Base-by-base conservation (phyloP, 306 rosid species). In the Pterocarpus macrocarpus region DNA sequence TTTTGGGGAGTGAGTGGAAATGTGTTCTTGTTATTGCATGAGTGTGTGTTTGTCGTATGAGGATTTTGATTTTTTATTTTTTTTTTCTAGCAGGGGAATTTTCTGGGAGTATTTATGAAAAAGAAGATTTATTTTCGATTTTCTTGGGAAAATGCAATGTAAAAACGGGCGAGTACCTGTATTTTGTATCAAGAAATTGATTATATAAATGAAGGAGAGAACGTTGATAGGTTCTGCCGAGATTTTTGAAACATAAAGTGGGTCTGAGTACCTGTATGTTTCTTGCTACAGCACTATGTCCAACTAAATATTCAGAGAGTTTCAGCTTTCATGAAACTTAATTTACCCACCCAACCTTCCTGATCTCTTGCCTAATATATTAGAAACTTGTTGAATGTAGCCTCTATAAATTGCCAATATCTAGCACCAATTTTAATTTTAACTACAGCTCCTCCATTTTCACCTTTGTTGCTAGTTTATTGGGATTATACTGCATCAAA, bases 191-290 rank as follows among this genome's bases (percentile, higher is more conserved):
- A 93, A 90, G 98, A 93, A 90, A 93, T 93, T 79, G 98, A 93
- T 85, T 93, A 93, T 44, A 87, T 93, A 82, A 93, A 93, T 77
- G 97, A 93, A 89, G 98, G 98, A 71, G 91, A 90, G 87, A 93
- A 93, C 80, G 98, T 94, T 14, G 97, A 93, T 75, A 86, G 88
- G 80, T 91, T 93, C 82, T 93, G 94, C 71, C 73, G 97, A 72
- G 98, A 93, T 88, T 91, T 93, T 82, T 88, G 97, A 80, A 93
- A 93, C 86, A 79, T 80, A 76, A 93, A 93, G 92, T 93, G 98
- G 98, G 98, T 93, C 71, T 93, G 98, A 81, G 89, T 93, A 61
- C 98, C 98, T 86, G 98, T 91, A 91, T 75, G 98, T 89, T 83
- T 83, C 91, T 81, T 80, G 71, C 85, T 74, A 47, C 79, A 71